phyloP scores from a whole-genome alignment of 2,329 filamentous ascomycete species.

The Colletotrichum sp. region DNA sequence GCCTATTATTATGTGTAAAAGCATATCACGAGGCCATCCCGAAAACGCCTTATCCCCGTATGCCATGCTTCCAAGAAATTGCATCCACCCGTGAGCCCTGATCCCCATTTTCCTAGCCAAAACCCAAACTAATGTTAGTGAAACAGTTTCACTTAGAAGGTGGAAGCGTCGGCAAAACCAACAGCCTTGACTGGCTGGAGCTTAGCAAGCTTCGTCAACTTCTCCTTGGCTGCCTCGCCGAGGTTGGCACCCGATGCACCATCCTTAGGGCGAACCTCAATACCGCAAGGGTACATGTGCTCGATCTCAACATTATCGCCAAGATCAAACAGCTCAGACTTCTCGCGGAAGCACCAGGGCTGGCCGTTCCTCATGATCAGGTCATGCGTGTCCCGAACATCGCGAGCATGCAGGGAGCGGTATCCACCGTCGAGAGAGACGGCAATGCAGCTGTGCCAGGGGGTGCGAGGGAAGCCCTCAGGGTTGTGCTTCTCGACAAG shows the following conservation, averaged over 20 bases:
- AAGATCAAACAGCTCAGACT: conserved; percentile 30
- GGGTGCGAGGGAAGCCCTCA: conserved; percentile 27
- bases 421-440: conserved; percentile 34
- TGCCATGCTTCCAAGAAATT: background rate
- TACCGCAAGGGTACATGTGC: conserved; percentile 22
- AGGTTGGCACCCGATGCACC: background rate
- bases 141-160: background rate
- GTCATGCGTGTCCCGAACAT: conserved; percentile 31
- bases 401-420: conserved; percentile 23
- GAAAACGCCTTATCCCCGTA: background rate
- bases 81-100: background rate
- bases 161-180: background rate
- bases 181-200: conserved; percentile 4
- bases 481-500: conserved; percentile 25
- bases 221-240: background rate
- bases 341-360: conserved; percentile 40
- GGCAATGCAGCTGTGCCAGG: conserved; percentile 39
- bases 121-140: too few relatives aligned
- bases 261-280: conserved; percentile 6
- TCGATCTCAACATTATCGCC: conserved; percentile 22
- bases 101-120: background rate
- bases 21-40: background rate
- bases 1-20: background rate
- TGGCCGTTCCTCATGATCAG: conserved; percentile 35
- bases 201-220: conserved; percentile 1